Base-by-base conservation (phyloP, 2,329 filamentous ascomycete species). In the Phyllosticta citrichinensis region DNA sequence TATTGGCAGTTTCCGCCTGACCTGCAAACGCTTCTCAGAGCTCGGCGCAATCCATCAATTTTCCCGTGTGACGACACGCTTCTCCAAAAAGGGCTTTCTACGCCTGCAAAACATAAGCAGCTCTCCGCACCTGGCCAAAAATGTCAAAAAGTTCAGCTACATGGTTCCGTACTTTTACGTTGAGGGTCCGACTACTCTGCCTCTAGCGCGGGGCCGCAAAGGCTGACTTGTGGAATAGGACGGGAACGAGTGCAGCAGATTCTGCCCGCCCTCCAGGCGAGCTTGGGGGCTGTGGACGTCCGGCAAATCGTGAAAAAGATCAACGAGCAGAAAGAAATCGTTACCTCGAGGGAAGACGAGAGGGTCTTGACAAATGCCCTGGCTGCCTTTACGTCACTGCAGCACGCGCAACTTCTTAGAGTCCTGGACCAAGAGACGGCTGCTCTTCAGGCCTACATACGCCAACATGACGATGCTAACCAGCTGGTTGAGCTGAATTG, bases 331-430 rank as follows among this genome's bases (percentile, higher is more conserved):
- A 73, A 73, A 59, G 73, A 76, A 19, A 77, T 87, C 52, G 71
- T 85, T 58, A 70, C 75, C 47, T 76, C 75, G 2, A 71, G 77
- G 56, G 75, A 80, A 63, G 84, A 87, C 66, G 74, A 79, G 50
- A 68, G 71, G 14, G 75, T 82, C 19, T 71, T 87, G 35, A 80
- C 77, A 62, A 77, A 78, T 62, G 83, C 83, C 19, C 78, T 86
- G 63, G 73, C 75, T 35, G 79, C 80, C 1, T 87, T 88, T 66
- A 80, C 77, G 1, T 78, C 79, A 27, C 76, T 88, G 11, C 82
- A 86, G 66, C 81, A 87, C 67, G 79, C 88, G 57, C 84, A 87
- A 63, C 79, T 88, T 14, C 77, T 88, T 25, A 80, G 83, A 5
- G 73, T 87, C 12, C 81, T 84, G 64, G 84, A 87, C 63, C 75